Conservation (phyloP, 495 filamentous ascomycete species). For the Aspergillus wentii region DNA sequence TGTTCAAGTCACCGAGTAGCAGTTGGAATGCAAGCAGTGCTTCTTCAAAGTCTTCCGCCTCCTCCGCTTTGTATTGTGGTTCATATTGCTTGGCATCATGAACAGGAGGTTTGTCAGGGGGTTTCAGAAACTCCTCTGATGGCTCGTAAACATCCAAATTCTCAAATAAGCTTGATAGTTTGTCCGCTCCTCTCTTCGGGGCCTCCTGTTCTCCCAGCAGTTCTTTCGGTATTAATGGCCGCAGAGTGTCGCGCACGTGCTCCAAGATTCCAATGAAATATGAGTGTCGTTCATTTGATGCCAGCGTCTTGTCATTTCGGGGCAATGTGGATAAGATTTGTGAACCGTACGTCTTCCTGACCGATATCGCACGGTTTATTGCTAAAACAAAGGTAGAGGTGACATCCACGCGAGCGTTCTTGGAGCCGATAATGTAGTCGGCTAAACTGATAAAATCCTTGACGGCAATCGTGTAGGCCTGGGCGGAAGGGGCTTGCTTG, state of each 20-base stretch:
- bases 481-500: background rate
- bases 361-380: background rate
- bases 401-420: slow-evolving; percentile 16
- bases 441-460: slow-evolving; percentile 33
- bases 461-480: slow-evolving; percentile 27
- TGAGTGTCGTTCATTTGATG: slow-evolving; percentile 20
- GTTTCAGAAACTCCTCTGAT: slow-evolving; percentile 27
- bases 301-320: too few relatives aligned
- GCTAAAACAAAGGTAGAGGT: slow-evolving; percentile 5
- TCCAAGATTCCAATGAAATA: slow-evolving; percentile 31
- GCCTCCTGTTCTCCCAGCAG: background rate
- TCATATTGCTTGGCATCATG: background rate
- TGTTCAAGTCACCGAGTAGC: slow-evolving; percentile 12
- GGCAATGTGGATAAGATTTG: too few relatives aligned
- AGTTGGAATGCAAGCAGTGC: slow-evolving; percentile 12
- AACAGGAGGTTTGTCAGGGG: slow-evolving; percentile 19
- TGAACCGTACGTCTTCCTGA: background rate
- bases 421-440: slow-evolving; percentile 21
- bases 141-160: slow-evolving; percentile 28
- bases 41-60: slow-evolving; percentile 15
- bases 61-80: slow-evolving; percentile 28
- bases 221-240: slow-evolving; percentile 12
- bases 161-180: slow-evolving; percentile 22
- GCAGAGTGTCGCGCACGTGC: slow-evolving; percentile 22
- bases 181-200: background rate